A percentile compares a stretch with the other conserved stretches of the same genome.
These are phyloP conservation scores for Ustilago loliicola DNA, from an alignment of 1,284 basidiomycete genomes.

Conservation along the genomic window DNA sequence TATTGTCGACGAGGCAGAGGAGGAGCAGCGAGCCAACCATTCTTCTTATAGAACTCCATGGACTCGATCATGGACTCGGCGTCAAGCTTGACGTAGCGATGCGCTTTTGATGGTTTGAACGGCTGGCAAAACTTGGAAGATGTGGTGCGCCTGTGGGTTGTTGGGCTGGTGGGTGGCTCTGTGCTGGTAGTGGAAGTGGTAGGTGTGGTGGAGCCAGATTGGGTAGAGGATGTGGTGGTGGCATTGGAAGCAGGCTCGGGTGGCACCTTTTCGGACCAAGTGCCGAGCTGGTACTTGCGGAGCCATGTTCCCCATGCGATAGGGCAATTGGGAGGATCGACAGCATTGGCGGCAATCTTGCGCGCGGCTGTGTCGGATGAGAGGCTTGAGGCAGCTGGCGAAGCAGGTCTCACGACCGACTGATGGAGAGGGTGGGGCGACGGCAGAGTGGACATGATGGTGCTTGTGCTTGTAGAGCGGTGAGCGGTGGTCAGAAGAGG, in stretches of 20 bases:
- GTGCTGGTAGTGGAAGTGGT: neutral
- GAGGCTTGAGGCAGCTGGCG: conserved; percentile 27
- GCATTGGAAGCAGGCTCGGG: conserved; percentile 4
- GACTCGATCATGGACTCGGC: conserved; percentile 27
- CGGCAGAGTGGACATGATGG: conserved; percentile 26
- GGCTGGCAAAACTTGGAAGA: conserved; percentile 21
- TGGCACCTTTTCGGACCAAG: conserved; percentile 25
- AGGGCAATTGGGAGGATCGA: conserved; percentile 32
- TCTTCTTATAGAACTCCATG: conserved; percentile 34
- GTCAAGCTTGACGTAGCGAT: conserved; percentile 40
- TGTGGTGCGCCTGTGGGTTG: conserved; percentile 3
- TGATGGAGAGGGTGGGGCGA: conserved; percentile 26
- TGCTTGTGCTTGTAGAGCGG: neutral
- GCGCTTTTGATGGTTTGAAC: conserved; percentile 7
- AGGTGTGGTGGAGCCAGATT: neutral
- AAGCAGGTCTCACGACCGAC: conserved; percentile 24
- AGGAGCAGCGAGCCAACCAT: conserved; percentile 54
- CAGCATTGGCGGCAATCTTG: conserved; percentile 38
- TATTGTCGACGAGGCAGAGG: conserved; percentile 34
- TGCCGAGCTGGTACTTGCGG: conserved; percentile 40
- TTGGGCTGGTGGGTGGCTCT: neutral
- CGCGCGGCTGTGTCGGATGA: conserved; percentile 29
- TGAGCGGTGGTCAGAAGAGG: neutral
- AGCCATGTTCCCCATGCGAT: conserved; percentile 45
- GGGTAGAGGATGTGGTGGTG: neutral